A percentile compares a stretch with the other conserved stretches of the same genome.
phyloP scores from a whole-genome alignment of 371 early-diverging fungal species.

The Mortierella sp. region DNA sequence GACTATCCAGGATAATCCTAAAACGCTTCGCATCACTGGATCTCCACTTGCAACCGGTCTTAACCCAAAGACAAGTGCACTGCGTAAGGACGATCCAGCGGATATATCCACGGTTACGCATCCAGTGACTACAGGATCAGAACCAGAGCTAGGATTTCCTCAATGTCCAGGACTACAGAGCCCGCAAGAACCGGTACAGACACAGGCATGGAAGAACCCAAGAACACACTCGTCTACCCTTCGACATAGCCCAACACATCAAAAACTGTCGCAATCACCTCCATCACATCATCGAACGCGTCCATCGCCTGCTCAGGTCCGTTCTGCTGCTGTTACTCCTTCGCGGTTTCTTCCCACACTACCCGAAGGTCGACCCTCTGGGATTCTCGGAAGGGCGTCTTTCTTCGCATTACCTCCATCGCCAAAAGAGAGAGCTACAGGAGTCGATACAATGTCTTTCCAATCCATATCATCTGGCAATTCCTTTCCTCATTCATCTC shows the following conservation, averaged over 20 bases:
- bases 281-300: background rate
- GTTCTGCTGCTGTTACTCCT: background rate
- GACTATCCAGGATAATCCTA: constrained; percentile 23
- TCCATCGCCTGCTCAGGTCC: constrained; percentile 1
- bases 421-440: background rate
- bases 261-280: background rate
- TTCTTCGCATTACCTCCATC: background rate
- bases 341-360: constrained; percentile 2
- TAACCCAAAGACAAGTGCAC: background rate
- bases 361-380: background rate
- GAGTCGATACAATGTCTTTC: background rate
- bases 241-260: background rate
- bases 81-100: background rate
- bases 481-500: background rate
- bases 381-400: background rate
- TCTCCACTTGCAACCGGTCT: background rate
- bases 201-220: background rate
- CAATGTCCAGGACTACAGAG: background rate
- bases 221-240: background rate
- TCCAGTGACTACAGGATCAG: background rate
- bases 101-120: background rate
- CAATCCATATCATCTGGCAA: background rate
- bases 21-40: constrained; percentile 35
- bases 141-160: background rate
- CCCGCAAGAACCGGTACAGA: background rate